A percentile compares a stretch with the other conserved stretches of the same genome.
Evolutionary conservation across 257 asterid genomes (phyloP).

Genomic region (Salvia hispanica): DNA sequence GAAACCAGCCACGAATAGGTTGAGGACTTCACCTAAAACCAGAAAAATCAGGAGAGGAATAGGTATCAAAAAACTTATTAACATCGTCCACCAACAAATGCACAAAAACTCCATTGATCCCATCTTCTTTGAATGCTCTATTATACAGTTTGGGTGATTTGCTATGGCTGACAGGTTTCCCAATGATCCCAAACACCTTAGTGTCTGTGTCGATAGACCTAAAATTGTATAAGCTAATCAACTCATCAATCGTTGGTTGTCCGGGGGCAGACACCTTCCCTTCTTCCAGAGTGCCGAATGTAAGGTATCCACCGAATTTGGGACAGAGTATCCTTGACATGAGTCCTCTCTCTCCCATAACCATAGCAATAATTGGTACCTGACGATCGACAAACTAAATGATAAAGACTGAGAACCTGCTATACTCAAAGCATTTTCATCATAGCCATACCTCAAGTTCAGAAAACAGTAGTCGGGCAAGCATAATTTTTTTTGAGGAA

Average conservation of each 20-base stretch:
- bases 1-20: constrained; percentile 18
- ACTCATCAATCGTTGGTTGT: constrained; percentile 86
- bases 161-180: constrained; percentile 97
- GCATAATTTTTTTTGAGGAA: constrained; percentile 6
- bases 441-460: constrained; percentile 15
- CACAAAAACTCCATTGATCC: constrained; percentile 71
- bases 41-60: constrained; percentile 73
- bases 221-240: constrained; percentile 75
- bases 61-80: constrained; percentile 64
- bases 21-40: constrained; percentile 81
- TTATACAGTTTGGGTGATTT: constrained; percentile 87
- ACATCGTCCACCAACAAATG: constrained; percentile 86
- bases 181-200: constrained; percentile 79
- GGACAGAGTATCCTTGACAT: constrained; percentile 89
- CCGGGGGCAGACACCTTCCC: constrained; percentile 98
- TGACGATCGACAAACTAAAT: constrained; percentile 39
- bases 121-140: constrained; percentile 71
- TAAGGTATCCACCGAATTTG: constrained; percentile 94
- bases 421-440: constrained; percentile 14
- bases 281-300: constrained; percentile 81
- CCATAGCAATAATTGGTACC: constrained; percentile 96
- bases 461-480: background rate
- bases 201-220: constrained; percentile 83
- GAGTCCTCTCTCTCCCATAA: constrained; percentile 97
- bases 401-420: constrained; percentile 21